phyloP scores from a whole-genome alignment of 495 filamentous ascomycete species.

The Hypoxylon subgilvum region DNA sequence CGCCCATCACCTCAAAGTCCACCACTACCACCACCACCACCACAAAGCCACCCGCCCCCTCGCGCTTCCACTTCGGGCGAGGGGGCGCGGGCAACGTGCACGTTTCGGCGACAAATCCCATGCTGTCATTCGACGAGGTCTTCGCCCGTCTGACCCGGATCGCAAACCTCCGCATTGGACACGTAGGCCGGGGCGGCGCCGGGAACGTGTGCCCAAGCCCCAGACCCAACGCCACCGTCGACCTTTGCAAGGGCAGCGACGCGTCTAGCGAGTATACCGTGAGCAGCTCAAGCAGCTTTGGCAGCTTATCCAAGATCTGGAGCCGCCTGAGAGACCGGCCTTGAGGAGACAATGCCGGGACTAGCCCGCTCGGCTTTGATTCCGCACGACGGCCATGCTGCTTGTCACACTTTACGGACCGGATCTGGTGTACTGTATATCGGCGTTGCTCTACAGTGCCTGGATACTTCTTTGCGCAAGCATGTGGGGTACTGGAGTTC shows the following conservation, averaged over 20 bases:
- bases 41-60: slow-evolving; percentile 48
- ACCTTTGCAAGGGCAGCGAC: slow-evolving; percentile 37
- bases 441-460: slow-evolving; percentile 23
- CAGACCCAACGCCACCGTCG: slow-evolving; percentile 16
- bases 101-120: slow-evolving; percentile 65
- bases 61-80: slow-evolving; percentile 78
- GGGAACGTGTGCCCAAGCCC: slow-evolving; percentile 69
- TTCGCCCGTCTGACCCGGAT: slow-evolving; percentile 67
- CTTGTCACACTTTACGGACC: no score
- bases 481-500: no score
- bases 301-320: slow-evolving; percentile 38
- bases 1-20: slow-evolving; percentile 48
- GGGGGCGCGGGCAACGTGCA: slow-evolving; percentile 92
- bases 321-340: slow-evolving; percentile 31
- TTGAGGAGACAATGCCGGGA: slow-evolving; percentile 1
- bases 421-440: slow-evolving; percentile 36
- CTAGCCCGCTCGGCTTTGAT: no score
- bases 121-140: slow-evolving; percentile 93
- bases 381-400: background rate
- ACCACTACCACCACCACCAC: slow-evolving; percentile 21
- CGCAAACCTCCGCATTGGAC: slow-evolving; percentile 63
- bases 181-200: slow-evolving; percentile 87
- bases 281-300: slow-evolving; percentile 36
- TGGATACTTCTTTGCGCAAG: background rate
- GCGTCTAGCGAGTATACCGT: slow-evolving; percentile 37